Percentiles rank a stretch among this genome's conserved stretches.
Evolutionary conservation across 2,329 filamentous ascomycete genomes (phyloP).

Genomic region (Penicillium sp.): DNA sequence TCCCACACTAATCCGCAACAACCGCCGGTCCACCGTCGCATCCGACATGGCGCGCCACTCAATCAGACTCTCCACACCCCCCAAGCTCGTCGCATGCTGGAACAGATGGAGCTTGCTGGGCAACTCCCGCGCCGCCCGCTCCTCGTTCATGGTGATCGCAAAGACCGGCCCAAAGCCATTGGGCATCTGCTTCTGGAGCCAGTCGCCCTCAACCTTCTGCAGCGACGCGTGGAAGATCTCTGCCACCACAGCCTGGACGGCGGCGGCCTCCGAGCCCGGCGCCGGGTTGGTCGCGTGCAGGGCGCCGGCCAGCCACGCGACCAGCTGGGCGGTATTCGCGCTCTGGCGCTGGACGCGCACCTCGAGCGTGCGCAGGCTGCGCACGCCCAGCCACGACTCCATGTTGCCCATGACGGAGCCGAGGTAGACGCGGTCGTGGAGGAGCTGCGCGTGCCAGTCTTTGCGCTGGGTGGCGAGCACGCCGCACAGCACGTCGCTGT

Average conservation of each 20-base stretch:
- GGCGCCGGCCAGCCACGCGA: slow-evolving; percentile 64
- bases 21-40: slow-evolving; percentile 62
- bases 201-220: slow-evolving; percentile 65
- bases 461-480: slow-evolving; percentile 64
- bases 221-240: slow-evolving; percentile 74
- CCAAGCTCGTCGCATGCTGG: slow-evolving; percentile 90
- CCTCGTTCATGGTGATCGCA: slow-evolving; percentile 63
- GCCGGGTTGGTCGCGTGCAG: slow-evolving; percentile 41
- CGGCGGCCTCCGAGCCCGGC: slow-evolving; percentile 42
- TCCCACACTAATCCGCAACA: slow-evolving; percentile 81
- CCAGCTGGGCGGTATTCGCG: slow-evolving; percentile 65
- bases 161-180: slow-evolving; percentile 88
- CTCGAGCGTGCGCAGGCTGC: slow-evolving; percentile 81
- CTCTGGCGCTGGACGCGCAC: slow-evolving; percentile 77
- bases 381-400: slow-evolving; percentile 87
- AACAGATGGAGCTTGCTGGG: slow-evolving; percentile 79
- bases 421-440: slow-evolving; percentile 68
- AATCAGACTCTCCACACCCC: slow-evolving; percentile 91
- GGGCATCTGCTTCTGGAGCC: slow-evolving; percentile 87
- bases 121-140: slow-evolving; percentile 62
- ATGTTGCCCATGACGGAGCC: slow-evolving; percentile 84
- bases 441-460: slow-evolving; percentile 61
- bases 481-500: slow-evolving; percentile 89
- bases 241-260: slow-evolving; percentile 56
- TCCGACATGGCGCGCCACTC: slow-evolving; percentile 96